Percentiles rank a stretch among this genome's conserved stretches.
phyloP scores from a whole-genome alignment of 257 asterid genomes.

The Osmanthus fragrans region DNA sequence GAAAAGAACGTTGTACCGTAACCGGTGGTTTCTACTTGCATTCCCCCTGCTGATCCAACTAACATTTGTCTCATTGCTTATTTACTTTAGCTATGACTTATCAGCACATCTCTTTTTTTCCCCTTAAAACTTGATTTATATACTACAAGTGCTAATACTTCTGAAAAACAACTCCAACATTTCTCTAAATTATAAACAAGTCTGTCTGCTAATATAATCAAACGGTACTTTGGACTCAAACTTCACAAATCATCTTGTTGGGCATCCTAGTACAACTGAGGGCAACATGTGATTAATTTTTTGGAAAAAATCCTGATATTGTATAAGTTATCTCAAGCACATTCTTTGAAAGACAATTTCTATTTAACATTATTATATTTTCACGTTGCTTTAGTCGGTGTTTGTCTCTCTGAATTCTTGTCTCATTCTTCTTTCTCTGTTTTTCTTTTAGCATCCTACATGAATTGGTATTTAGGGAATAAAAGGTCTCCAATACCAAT shows the following conservation, averaged over 20 bases:
- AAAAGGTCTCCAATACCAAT: too few relatives aligned
- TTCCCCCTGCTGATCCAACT: conserved; percentile 43
- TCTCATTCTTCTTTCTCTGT: background rate
- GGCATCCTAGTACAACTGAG: too few relatives aligned
- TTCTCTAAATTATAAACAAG: background rate
- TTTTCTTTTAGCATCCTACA: background rate
- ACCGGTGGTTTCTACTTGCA: conserved; percentile 48
- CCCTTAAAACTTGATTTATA: conserved; percentile 1
- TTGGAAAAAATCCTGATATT: background rate
- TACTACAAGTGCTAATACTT: background rate
- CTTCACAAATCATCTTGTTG: background rate
- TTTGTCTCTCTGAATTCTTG: background rate
- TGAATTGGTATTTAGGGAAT: too few relatives aligned
- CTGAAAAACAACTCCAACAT: background rate
- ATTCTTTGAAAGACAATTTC: background rate
- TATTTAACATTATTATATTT: too few relatives aligned
- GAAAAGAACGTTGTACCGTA: conserved; percentile 44
- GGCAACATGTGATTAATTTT: background rate
- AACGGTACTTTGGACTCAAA: background rate
- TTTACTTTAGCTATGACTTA: background rate
- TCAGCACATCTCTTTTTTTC: background rate
- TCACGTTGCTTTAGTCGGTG: background rate
- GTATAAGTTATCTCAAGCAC: background rate
- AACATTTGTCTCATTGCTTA: conserved; percentile 30
- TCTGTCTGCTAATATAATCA: background rate